phyloP scores from a whole-genome alignment of 139 green algal genomes.

The Chlorella sp. region DNA sequence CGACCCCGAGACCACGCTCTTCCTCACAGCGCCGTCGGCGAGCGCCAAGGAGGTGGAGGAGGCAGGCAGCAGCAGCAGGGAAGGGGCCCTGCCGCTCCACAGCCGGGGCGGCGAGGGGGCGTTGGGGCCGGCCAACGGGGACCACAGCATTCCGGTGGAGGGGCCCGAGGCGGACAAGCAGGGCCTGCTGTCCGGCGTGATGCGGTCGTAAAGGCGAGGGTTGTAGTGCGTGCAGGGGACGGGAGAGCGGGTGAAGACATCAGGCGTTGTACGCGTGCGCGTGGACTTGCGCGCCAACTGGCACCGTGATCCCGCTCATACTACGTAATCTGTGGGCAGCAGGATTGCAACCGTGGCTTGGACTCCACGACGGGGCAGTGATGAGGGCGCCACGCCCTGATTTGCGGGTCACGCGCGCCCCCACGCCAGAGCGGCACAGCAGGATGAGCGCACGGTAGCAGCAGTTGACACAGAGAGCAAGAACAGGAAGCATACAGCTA shows the following conservation, averaged over 20 bases:
- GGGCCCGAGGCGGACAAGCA: not conserved
- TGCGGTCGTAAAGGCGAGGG: not conserved
- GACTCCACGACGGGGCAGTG: not conserved
- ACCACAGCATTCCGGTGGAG: not conserved
- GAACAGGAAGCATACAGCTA: too few species aligned
- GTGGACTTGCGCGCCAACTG: not conserved
- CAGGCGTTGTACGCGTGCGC: not conserved
- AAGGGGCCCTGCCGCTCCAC: not conserved
- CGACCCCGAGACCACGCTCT: conserved; percentile 1
- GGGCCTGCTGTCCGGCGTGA: not conserved
- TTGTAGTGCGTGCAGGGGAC: not conserved
- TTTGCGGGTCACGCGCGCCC: too few species aligned
- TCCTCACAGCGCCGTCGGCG: not conserved
- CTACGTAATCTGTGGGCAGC: not conserved
- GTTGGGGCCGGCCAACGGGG: not conserved
- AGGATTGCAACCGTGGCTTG: not conserved
- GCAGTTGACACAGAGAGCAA: too few species aligned
- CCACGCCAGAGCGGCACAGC: too few species aligned
- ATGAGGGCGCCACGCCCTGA: not conserved
- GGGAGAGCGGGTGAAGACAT: not conserved
- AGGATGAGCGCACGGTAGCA: too few species aligned
- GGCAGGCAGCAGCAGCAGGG: not conserved
- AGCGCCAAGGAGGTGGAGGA: not conserved
- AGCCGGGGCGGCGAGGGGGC: not conserved
- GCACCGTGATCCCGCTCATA: too few species aligned